Percentiles rank a stretch among this genome's conserved stretches.
Evolutionary conservation across 805 yeast species (phyloP).

Genomic region (Barnettozyma vustinii): DNA sequence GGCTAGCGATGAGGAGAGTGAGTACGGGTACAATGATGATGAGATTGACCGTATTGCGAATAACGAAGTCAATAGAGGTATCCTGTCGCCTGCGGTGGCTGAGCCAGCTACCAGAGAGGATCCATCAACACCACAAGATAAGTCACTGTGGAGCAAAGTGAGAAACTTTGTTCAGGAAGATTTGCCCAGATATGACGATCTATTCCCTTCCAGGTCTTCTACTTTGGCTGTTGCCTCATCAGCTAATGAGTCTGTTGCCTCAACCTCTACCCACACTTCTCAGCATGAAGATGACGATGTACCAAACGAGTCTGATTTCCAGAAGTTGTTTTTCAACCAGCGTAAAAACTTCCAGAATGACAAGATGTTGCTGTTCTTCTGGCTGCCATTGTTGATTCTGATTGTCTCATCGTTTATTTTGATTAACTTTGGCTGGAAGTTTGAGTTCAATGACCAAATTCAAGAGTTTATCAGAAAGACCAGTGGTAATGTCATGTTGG

Average conservation of each 20-base stretch:
- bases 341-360: conserved; percentile 56
- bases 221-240: conserved; percentile 8
- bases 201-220: conserved; percentile 45
- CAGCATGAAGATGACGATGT: conserved; percentile 3
- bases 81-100: not conserved
- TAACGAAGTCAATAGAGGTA: not conserved
- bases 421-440: conserved; percentile 29
- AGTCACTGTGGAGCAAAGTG: conserved; percentile 34
- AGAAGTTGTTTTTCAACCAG: conserved; percentile 36
- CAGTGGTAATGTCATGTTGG: conserved; percentile 45
- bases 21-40: conserved; percentile 17
- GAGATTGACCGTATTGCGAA: not conserved
- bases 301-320: conserved; percentile 26
- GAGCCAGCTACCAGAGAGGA: not conserved
- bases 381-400: conserved; percentile 75
- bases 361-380: conserved; percentile 80
- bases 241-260: conserved; percentile 3
- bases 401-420: conserved; percentile 43
- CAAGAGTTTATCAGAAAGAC: conserved; percentile 37
- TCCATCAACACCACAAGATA: conserved; percentile 12
- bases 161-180: conserved; percentile 35
- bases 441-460: conserved; percentile 29
- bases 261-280: conserved; percentile 6
- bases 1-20: conserved; percentile 27
- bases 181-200: conserved; percentile 70